phyloP scores from a whole-genome alignment of 2,329 filamentous ascomycete genomes.

The Didymosphaeria variabile region DNA sequence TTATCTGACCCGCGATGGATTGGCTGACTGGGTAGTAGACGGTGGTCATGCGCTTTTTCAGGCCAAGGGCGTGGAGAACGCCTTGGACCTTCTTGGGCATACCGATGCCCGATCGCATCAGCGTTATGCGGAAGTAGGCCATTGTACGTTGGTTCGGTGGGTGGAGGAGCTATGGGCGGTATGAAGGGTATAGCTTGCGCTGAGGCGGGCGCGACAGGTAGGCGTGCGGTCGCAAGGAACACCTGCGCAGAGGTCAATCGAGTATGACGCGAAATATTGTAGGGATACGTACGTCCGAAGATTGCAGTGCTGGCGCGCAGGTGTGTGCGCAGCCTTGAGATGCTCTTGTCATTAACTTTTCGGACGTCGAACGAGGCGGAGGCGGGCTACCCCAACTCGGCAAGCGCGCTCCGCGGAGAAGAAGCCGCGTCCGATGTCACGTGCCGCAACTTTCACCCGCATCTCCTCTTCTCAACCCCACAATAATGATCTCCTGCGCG shows the following conservation, averaged over 20 bases:
- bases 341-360: constrained; percentile 31
- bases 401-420: constrained; percentile 16
- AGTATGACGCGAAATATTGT: no score
- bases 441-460: not conserved
- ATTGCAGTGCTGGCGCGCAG: not conserved
- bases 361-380: constrained; percentile 13
- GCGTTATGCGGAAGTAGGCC: constrained; percentile 89
- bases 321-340: not conserved
- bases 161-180: constrained; percentile 11
- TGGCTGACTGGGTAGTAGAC: constrained; percentile 88
- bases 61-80: constrained; percentile 83
- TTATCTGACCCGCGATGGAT: constrained; percentile 86
- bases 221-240: not conserved
- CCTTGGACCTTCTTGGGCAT: constrained; percentile 79
- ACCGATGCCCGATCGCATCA: constrained; percentile 88
- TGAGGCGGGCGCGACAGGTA: constrained; percentile 6
- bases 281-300: not conserved
- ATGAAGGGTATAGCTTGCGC: not conserved
- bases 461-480: not conserved
- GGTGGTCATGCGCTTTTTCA: constrained; percentile 83
- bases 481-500: not conserved
- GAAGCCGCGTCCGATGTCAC: constrained; percentile 1
- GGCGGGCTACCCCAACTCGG: constrained; percentile 22
- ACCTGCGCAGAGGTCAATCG: constrained; percentile 19
- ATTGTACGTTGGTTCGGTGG: constrained; percentile 53